Conservation (phyloP, 2,329 filamentous ascomycete species). For the Zymoseptoria pseudotritici region DNA sequence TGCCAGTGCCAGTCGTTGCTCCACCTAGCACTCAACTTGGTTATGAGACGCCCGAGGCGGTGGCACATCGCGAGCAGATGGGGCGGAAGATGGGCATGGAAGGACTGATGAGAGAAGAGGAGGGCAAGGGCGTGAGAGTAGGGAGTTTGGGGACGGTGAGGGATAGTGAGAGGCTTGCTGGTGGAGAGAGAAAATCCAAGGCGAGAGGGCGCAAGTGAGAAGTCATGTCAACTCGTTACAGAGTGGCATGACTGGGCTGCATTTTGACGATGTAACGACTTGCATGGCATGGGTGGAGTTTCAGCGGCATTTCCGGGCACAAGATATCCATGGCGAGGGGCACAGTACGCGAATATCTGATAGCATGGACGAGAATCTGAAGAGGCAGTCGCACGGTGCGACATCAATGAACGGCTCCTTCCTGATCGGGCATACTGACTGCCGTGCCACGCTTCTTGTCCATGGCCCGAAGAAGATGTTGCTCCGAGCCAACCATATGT, state of each 20-base stretch:
- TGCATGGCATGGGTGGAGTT: not conserved
- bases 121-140: conserved; percentile 14
- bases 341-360: not conserved
- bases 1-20: conserved; percentile 7
- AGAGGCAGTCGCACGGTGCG: not conserved
- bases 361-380: not conserved
- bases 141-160: conserved; percentile 26
- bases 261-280: not conserved
- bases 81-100: conserved; percentile 27
- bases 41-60: conserved; percentile 28
- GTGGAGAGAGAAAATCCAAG: conserved; percentile 2
- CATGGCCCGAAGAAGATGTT: not conserved
- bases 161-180: conserved; percentile 17
- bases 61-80: conserved; percentile 24
- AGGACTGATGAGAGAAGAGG: conserved; percentile 18
- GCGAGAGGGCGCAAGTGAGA: not conserved
- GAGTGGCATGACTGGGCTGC: not conserved
- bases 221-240: not conserved
- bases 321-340: not conserved
- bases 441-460: not conserved
- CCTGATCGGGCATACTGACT: not conserved
- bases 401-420: not conserved
- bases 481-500: not conserved
- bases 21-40: conserved; percentile 30
- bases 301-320: not conserved